phyloP scores from a whole-genome alignment of 2,329 filamentous ascomycete genomes.

The Aspergillus fumigatiaffinis region DNA sequence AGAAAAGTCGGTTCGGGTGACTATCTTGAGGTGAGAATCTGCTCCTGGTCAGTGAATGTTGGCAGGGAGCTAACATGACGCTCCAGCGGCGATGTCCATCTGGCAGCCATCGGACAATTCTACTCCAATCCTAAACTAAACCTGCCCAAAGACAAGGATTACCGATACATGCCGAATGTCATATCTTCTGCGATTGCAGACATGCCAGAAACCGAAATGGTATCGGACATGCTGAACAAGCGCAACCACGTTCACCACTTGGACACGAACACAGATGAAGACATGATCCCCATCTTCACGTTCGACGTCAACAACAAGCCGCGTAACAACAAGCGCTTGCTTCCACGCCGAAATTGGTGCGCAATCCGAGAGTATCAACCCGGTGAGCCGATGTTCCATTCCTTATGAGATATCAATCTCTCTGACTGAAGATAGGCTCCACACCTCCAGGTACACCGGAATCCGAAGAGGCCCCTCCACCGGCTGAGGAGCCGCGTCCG shows the following conservation, averaged over 20 bases:
- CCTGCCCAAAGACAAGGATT: slow-evolving; percentile 83
- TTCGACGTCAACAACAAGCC: slow-evolving; percentile 85
- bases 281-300: slow-evolving; percentile 91
- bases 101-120: slow-evolving; percentile 90
- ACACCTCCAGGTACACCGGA: slow-evolving; percentile 67
- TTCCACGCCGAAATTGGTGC: slow-evolving; percentile 94
- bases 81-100: slow-evolving; percentile 79
- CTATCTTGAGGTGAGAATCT: slow-evolving; percentile 67
- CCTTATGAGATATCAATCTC: not conserved
- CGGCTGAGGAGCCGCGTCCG: slow-evolving; percentile 28
- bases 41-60: not conserved
- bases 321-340: slow-evolving; percentile 83
- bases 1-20: slow-evolving; percentile 86
- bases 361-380: slow-evolving; percentile 82
- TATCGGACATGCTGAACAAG: slow-evolving; percentile 90
- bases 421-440: slow-evolving; percentile 54
- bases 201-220: slow-evolving; percentile 76
- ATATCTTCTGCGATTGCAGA: slow-evolving; percentile 94
- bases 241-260: slow-evolving; percentile 72
- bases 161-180: slow-evolving; percentile 94
- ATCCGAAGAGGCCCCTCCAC: slow-evolving; percentile 39
- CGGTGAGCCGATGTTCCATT: slow-evolving; percentile 43
- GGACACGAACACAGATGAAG: slow-evolving; percentile 75
- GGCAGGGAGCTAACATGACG: not conserved
- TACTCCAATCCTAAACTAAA: slow-evolving; percentile 84